phyloP scores from a whole-genome alignment of 371 early-diverging fungal species.

The Circinella umbellata region DNA sequence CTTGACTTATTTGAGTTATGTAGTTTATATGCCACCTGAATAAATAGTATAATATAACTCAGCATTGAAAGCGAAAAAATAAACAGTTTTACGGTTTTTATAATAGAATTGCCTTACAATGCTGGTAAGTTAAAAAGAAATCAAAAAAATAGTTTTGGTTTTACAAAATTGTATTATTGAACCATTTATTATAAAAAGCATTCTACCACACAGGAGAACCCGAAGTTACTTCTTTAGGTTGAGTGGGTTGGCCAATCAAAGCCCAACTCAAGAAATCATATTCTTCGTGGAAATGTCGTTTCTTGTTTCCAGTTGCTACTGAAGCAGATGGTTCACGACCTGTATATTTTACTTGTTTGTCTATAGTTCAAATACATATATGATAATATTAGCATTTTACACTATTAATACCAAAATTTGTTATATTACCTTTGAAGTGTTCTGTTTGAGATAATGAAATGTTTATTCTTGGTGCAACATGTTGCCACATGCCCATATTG shows the following conservation, averaged over 20 bases:
- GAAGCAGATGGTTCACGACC: slow-evolving; percentile 94
- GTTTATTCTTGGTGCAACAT: slow-evolving; percentile 86
- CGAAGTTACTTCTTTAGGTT: slow-evolving; percentile 68
- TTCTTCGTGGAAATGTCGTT: slow-evolving; percentile 94
- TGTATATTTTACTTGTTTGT: slow-evolving; percentile 77
- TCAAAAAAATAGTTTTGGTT: no score
- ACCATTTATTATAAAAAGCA: no score
- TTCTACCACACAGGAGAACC: slow-evolving; percentile 75
- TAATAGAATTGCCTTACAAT: no score
- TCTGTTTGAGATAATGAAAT: slow-evolving; percentile 78
- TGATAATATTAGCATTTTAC: background rate
- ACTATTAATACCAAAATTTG: background rate
- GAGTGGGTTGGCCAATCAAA: slow-evolving; percentile 73
- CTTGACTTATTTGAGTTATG: no score
- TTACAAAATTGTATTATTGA: no score
- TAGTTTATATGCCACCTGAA: no score
- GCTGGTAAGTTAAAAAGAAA: no score
- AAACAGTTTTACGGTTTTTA: no score
- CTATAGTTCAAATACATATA: background rate
- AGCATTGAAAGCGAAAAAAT: no score
- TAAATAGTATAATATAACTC: no score
- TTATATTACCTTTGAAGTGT: slow-evolving; percentile 44
- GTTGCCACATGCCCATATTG: slow-evolving; percentile 93
- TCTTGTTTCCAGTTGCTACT: slow-evolving; percentile 97
- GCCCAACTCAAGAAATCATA: slow-evolving; percentile 83